Conservation (phyloP, 2,329 filamentous ascomycete species). For the Pseudofabraea citricarpa region DNA sequence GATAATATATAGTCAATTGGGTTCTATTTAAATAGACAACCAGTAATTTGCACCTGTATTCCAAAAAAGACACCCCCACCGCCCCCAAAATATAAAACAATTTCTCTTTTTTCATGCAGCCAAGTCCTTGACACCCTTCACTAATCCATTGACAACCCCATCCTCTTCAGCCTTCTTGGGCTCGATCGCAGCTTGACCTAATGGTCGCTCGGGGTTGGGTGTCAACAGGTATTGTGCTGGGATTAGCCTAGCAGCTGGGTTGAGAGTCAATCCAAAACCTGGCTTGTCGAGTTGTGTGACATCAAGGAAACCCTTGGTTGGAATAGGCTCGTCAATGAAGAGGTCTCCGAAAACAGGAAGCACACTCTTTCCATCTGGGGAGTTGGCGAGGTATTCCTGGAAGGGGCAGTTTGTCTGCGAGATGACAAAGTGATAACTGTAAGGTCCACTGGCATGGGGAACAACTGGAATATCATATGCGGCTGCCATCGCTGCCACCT, state of each 20-base stretch:
- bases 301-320: conserved; percentile 75
- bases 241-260: conserved; percentile 71
- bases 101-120: conserved; percentile 12
- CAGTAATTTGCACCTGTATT: neutral
- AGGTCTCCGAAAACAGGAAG: conserved; percentile 88
- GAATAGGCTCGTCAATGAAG: conserved; percentile 87
- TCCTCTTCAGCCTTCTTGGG: conserved; percentile 18
- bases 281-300: conserved; percentile 79
- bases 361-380: conserved; percentile 83
- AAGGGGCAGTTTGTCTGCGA: conserved; percentile 91
- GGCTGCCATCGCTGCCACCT: conserved; percentile 80
- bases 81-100: too few species aligned
- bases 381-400: conserved; percentile 94
- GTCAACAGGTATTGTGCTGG: conserved; percentile 69
- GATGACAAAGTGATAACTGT: conserved; percentile 94
- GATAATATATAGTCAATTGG: too few species aligned
- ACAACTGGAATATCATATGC: conserved; percentile 94
- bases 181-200: conserved; percentile 22
- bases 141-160: conserved; percentile 29
- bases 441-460: conserved; percentile 89
- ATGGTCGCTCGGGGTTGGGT: conserved; percentile 51
- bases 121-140: conserved; percentile 18
- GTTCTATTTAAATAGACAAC: too few species aligned
- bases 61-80: too few species aligned
- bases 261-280: conserved; percentile 84